Percentiles rank a stretch among this genome's conserved stretches.
Conservation (phyloP, 306 rosid species). For the Vicia faba region DNA sequence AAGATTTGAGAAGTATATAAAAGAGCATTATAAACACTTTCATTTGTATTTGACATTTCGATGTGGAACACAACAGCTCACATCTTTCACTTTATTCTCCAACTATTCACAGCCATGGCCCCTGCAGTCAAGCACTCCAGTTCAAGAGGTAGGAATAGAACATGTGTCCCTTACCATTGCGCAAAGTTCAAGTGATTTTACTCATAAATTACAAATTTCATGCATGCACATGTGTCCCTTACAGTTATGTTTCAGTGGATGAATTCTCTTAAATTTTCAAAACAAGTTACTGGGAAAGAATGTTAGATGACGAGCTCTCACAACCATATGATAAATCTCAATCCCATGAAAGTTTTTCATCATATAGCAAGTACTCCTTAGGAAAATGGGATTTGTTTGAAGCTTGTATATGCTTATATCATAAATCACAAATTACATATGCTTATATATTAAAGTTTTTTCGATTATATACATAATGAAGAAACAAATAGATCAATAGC, state of each 20-base stretch:
- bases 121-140: slow-evolving; percentile 52
- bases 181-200: slow-evolving; percentile 19
- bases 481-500: too few species aligned
- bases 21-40: too few species aligned
- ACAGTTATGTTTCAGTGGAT: slow-evolving; percentile 62
- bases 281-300: slow-evolving; percentile 55
- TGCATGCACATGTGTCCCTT: slow-evolving; percentile 62
- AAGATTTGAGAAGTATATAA: too few species aligned
- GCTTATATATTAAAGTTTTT: too few species aligned
- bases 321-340: slow-evolving; percentile 59
- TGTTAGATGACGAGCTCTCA: slow-evolving; percentile 58
- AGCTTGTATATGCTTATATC: slow-evolving; percentile 71
- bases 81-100: too few species aligned
- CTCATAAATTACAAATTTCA: slow-evolving; percentile 36
- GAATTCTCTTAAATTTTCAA: slow-evolving; percentile 56
- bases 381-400: slow-evolving; percentile 63
- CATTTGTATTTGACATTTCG: too few species aligned
- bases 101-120: too few species aligned
- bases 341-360: slow-evolving; percentile 53
- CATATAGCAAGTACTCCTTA: slow-evolving; percentile 60
- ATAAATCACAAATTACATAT: too few species aligned
- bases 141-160: slow-evolving; percentile 65
- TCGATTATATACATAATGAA: too few species aligned
- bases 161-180: slow-evolving; percentile 13
- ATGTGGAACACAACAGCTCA: too few species aligned